A percentile compares a stretch with the other conserved stretches of the same genome.
phyloP scores from a whole-genome alignment of 352 stramenopile genomes.

The Halophytophthora polymorphica region DNA sequence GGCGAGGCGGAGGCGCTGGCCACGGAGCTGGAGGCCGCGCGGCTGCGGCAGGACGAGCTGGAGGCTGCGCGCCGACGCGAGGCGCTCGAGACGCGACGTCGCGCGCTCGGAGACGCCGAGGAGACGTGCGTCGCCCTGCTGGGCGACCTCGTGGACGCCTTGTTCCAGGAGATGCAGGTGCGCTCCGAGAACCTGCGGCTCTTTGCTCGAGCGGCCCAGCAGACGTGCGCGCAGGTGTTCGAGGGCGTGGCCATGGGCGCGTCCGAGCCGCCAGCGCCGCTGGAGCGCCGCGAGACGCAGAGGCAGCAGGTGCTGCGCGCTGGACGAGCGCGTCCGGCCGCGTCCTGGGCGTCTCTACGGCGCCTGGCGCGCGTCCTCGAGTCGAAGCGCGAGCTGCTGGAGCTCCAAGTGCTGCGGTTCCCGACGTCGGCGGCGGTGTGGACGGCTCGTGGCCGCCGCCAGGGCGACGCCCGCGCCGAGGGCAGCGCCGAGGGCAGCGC shows the following conservation, averaged over 20 bases:
- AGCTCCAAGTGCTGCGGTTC: constrained; percentile 22
- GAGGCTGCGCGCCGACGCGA: constrained; percentile 6
- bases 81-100: constrained; percentile 7
- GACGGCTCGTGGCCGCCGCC: constrained; percentile 4
- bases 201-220: constrained; percentile 17
- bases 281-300: constrained; percentile 13
- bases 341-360: constrained; percentile 11
- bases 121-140: constrained; percentile 29
- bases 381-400: not conserved
- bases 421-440: constrained; percentile 9
- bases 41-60: not conserved
- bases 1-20: constrained; percentile 3
- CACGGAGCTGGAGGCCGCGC: constrained; percentile 1
- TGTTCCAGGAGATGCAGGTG: constrained; percentile 50
- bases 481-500: not conserved
- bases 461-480: constrained; percentile 1
- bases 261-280: constrained; percentile 14
- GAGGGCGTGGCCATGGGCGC: constrained; percentile 21
- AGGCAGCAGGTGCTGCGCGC: constrained; percentile 18
- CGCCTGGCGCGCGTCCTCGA: constrained; percentile 19
- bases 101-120: constrained; percentile 30
- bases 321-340: not conserved
- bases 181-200: constrained; percentile 24
- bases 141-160: constrained; percentile 31
- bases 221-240: constrained; percentile 25